A percentile compares a stretch with the other conserved stretches of the same genome.
Conservation (phyloP, 306 rosid species). For the Carpinus fangiana region DNA sequence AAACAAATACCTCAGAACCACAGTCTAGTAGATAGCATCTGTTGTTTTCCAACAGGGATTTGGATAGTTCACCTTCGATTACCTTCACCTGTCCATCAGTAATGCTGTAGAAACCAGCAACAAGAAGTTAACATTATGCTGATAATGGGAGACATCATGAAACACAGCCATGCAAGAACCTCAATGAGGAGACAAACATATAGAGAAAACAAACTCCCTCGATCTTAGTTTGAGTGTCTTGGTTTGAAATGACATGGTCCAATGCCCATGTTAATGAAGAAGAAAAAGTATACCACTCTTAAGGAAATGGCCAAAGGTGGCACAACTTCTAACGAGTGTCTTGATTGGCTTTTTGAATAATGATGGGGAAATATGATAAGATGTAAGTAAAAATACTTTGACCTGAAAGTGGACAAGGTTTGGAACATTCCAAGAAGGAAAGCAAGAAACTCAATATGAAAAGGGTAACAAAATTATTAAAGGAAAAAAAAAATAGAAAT, state of each 20-base stretch:
- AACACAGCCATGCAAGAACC: neutral
- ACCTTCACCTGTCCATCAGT: conserved; percentile 70
- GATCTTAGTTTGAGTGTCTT: neutral
- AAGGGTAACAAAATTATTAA: neutral
- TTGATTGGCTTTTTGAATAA: neutral
- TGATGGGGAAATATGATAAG: neutral
- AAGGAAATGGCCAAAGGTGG: neutral
- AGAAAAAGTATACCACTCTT: neutral
- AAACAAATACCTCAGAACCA: conserved; percentile 83
- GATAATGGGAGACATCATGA: conserved; percentile 13
- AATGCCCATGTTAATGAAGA: neutral
- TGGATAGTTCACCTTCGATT: conserved; percentile 80
- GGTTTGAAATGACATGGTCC: neutral
- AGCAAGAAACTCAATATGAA: neutral
- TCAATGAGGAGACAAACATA: neutral
- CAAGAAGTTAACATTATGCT: conserved; percentile 21
- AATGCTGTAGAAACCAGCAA: conserved; percentile 56
- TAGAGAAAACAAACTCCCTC: neutral
- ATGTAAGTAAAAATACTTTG: neutral
- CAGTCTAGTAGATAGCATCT: conserved; percentile 91
- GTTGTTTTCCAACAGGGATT: conserved; percentile 84
- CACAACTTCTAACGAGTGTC: neutral
- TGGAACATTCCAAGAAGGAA: neutral
- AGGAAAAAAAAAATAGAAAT: neutral
- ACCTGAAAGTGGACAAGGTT: neutral